These are phyloP conservation scores for Podospora didyma DNA, from an alignment of 495 filamentous ascomycete species.

Conservation along the genomic window DNA sequence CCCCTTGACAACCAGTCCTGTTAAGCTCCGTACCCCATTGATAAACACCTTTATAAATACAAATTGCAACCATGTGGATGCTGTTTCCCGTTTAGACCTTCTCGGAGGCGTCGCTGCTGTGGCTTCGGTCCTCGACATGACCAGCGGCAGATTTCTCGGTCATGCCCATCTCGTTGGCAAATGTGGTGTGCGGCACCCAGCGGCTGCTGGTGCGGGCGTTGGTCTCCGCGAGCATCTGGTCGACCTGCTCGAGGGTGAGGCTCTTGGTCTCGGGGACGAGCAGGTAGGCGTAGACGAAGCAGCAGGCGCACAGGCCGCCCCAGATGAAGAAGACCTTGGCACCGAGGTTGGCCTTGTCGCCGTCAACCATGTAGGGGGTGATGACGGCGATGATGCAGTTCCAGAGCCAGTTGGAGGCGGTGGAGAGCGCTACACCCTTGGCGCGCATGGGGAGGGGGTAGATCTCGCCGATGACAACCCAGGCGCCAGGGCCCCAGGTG, in stretches of 20 bases:
- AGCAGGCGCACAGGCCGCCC: constrained; percentile 61
- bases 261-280: constrained; percentile 83
- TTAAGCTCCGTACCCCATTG: no score
- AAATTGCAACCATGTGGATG: neutral
- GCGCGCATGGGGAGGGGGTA: constrained; percentile 80
- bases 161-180: constrained; percentile 40
- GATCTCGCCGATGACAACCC: constrained; percentile 84
- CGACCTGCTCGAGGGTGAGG: constrained; percentile 83
- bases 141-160: constrained; percentile 16
- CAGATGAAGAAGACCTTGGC: constrained; percentile 77
- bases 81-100: constrained; percentile 6
- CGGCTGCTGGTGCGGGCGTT: constrained; percentile 61
- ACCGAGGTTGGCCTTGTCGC: constrained; percentile 63
- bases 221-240: constrained; percentile 79
- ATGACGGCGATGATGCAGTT: constrained; percentile 71
- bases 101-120: constrained; percentile 3
- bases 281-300: constrained; percentile 70
- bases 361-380: constrained; percentile 73
- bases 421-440: constrained; percentile 72
- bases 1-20: no score
- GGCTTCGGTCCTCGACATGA: constrained; percentile 20
- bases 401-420: constrained; percentile 71
- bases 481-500: constrained; percentile 74
- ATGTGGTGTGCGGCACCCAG: constrained; percentile 70
- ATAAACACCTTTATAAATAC: no score